A percentile compares a stretch with the other conserved stretches of the same genome.
These are phyloP conservation scores for Cercospora sp. DNA, from an alignment of 2,329 filamentous ascomycete genomes.

Conservation along the genomic window DNA sequence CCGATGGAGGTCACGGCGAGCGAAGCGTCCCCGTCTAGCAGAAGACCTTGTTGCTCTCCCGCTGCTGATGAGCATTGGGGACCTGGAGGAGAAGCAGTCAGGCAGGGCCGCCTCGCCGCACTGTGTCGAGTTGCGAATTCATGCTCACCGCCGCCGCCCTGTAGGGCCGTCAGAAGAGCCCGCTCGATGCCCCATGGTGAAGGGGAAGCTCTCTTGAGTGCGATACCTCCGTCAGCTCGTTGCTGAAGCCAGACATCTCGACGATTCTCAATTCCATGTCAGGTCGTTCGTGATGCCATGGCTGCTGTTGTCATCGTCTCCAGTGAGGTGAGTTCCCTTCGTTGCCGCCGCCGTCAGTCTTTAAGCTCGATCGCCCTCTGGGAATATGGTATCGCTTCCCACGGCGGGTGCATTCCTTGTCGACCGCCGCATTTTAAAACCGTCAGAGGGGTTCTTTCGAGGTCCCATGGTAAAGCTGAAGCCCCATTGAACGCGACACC, in stretches of 20 bases:
- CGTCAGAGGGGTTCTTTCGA: not conserved
- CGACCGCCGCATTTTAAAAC: no score
- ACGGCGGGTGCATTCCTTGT: accelerated
- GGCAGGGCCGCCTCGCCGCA: no score
- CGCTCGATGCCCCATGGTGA: not conserved
- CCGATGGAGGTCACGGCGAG: no score
- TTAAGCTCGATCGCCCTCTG: no score
- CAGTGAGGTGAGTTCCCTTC: not conserved
- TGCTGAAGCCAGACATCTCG: not conserved
- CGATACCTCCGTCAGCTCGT: not conserved
- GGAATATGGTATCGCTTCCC: not conserved
- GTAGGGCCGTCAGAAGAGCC: not conserved
- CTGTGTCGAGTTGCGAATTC: no score
- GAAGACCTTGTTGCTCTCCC: no score
- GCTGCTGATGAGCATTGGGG: no score
- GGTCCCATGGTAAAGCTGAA: not conserved
- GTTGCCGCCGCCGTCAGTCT: not conserved
- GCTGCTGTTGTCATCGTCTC: not conserved
- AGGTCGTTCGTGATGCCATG: not conserved
- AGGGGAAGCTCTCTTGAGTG: not conserved
- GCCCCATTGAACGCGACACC: not conserved
- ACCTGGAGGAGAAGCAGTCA: no score
- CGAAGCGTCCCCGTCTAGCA: no score
- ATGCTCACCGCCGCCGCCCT: no score
- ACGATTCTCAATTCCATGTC: not conserved